phyloP scores from a whole-genome alignment of 768 basidiomycete species.

The Serendipita sp. region DNA sequence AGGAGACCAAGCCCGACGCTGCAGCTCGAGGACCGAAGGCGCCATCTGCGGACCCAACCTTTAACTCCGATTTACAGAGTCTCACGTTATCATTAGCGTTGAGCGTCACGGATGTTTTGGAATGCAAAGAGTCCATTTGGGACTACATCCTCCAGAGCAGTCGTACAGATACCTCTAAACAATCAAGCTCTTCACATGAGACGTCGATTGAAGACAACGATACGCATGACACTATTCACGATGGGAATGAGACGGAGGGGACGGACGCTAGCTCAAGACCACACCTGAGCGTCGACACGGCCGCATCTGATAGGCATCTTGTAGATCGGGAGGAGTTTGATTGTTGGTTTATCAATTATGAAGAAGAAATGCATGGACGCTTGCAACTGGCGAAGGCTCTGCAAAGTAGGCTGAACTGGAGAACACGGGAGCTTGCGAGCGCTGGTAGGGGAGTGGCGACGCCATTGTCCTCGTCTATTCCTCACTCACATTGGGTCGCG shows the following conservation, averaged over 20 bases:
- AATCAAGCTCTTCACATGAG: not conserved
- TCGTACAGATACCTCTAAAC: not conserved
- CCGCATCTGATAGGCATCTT: too few species aligned
- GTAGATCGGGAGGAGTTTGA: not conserved
- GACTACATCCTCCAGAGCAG: conserved; percentile 42
- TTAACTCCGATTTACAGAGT: conserved; percentile 40
- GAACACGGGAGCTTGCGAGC: not conserved
- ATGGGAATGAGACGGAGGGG: too few species aligned
- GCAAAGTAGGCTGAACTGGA: not conserved
- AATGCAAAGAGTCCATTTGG: conserved; percentile 67
- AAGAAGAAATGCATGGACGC: not conserved
- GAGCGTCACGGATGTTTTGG: conserved; percentile 48
- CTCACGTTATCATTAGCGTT: conserved; percentile 50
- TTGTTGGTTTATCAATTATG: not conserved
- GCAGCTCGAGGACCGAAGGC: not conserved
- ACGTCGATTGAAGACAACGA: not conserved
- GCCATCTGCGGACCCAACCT: conserved; percentile 29
- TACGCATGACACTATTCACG: too few species aligned
- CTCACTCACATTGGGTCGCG: too few species aligned
- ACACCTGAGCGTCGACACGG: too few species aligned
- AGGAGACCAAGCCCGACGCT: not conserved
- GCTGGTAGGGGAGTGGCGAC: too few species aligned
- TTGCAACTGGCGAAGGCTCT: not conserved
- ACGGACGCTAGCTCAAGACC: too few species aligned
- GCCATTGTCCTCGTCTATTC: too few species aligned